Conservation (phyloP, 371 early-diverging fungal genomes). For the Mortierella sp. region DNA sequence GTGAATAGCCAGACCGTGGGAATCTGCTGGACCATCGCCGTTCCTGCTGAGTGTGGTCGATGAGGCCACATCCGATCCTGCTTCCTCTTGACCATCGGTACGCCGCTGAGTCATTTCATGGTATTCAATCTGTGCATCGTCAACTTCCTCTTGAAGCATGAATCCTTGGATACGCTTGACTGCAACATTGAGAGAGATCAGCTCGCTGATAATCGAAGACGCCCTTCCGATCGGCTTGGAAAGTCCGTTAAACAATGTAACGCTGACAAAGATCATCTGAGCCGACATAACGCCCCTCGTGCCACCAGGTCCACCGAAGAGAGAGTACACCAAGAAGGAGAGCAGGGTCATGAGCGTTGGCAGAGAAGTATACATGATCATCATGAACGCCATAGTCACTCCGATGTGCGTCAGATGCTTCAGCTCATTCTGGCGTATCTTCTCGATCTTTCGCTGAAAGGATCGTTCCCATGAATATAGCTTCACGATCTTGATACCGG, state of each 20-base stretch:
- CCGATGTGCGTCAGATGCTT: slow-evolving; percentile 19
- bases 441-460: slow-evolving; percentile 31
- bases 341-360: slow-evolving; percentile 45
- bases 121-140: slow-evolving; percentile 58
- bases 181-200: slow-evolving; percentile 32
- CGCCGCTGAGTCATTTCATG: background rate
- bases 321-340: slow-evolving; percentile 30
- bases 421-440: slow-evolving; percentile 31
- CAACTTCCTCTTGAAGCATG: slow-evolving; percentile 43
- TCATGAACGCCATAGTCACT: slow-evolving; percentile 22
- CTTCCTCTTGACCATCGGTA: slow-evolving; percentile 14
- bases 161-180: slow-evolving; percentile 38
- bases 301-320: slow-evolving; percentile 38
- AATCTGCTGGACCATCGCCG: background rate
- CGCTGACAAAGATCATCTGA: slow-evolving; percentile 46
- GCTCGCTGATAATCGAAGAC: slow-evolving; percentile 13
- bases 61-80: too few relatives aligned
- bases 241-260: slow-evolving; percentile 34
- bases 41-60: too few relatives aligned
- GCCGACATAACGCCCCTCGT: slow-evolving; percentile 42
- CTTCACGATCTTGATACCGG: slow-evolving; percentile 61
- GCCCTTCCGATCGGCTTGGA: slow-evolving; percentile 27
- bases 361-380: slow-evolving; percentile 45
- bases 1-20: background rate
- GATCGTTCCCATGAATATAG: slow-evolving; percentile 67